Base-by-base conservation (phyloP, 192 early-diverging fungal genomes). In the Coemansia umbellata region DNA sequence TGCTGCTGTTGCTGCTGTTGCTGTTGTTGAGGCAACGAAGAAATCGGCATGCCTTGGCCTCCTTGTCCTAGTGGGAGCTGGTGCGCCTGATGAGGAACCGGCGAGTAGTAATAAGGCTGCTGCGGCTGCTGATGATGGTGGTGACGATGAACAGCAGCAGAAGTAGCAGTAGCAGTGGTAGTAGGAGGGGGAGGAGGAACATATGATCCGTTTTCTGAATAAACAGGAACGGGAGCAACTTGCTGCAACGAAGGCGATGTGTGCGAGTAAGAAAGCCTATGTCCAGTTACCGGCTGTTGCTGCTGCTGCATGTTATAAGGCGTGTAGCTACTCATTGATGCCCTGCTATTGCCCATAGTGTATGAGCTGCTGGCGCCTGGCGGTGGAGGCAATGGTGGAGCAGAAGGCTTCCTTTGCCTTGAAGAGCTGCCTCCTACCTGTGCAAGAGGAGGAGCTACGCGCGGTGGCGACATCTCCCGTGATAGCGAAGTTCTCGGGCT, bases 391-490 rank as follows among this genome's bases (percentile, higher is more conserved):
- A 47, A 42, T 23, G 48, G 53, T 15, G 63, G 64, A 11, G 64
- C 64, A 13, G 64, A 66, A 6, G 64, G 64, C 31, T 66, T 66
- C 11, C 64, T 28, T 22, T 66, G 64, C 31, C 56, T 50, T 31
- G 28, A 47, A 41, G 39, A n/a, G 19, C 3, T 28, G 5, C 31
- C 27, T 1, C 28, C 30, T 33, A 30, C 18, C 35, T 54, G 52
- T 2, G 27, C 11, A 3, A 42, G 8, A 18, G 41, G 9, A 8
- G 44, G 5, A 36, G 44, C 24, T 5, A 26, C 15, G n/a, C 44
- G 43, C 6, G 31, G 44, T 8, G 55, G 45, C 9, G 45, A 37
- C 45, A 58, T 58, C 5, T 45, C 44, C 11, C 27, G 36, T 7
- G 53, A 55, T 22, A 31, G 37, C 30, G 40, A 18, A 21, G 44